Evolutionary conservation across 2,329 filamentous ascomycete genomes (phyloP).

Genomic region (Neonectria punicea): DNA sequence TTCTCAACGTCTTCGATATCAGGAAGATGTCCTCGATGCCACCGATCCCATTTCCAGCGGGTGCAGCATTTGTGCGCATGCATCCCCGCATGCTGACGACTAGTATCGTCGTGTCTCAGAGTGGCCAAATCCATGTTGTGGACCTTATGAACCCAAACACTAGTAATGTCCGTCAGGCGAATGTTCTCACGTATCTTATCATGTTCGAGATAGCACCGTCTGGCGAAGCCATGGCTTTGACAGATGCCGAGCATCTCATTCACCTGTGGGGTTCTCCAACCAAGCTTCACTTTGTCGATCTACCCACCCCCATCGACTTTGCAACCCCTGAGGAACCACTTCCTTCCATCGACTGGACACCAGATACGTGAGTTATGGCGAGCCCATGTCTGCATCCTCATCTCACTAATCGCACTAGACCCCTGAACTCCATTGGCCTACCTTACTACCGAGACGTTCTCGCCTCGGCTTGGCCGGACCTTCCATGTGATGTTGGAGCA

Average conservation of each 20-base stretch:
- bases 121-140: slow-evolving; percentile 93
- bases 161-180: slow-evolving; percentile 85
- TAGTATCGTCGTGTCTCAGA: slow-evolving; percentile 90
- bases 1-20: slow-evolving; percentile 95
- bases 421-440: slow-evolving; percentile 87
- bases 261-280: slow-evolving; percentile 89
- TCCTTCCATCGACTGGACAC: slow-evolving; percentile 73
- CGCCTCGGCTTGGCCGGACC: slow-evolving; percentile 89
- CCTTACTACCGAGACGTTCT: slow-evolving; percentile 92
- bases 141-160: slow-evolving; percentile 94
- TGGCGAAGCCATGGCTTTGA: slow-evolving; percentile 84
- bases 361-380: slow-evolving; percentile 70
- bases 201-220: slow-evolving; percentile 89
- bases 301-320: slow-evolving; percentile 81
- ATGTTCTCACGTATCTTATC: slow-evolving; percentile 77
- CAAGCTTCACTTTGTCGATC: slow-evolving; percentile 88
- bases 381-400: not conserved
- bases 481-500: slow-evolving; percentile 86
- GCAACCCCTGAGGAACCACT: slow-evolving; percentile 71
- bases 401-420: slow-evolving; percentile 57
- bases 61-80: slow-evolving; percentile 95
- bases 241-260: slow-evolving; percentile 80
- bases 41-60: slow-evolving; percentile 91
- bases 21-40: slow-evolving; percentile 89
- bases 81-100: slow-evolving; percentile 96